phyloP scores from a whole-genome alignment of 495 filamentous ascomycete genomes.

The Rostrohypoxylon terebratum region DNA sequence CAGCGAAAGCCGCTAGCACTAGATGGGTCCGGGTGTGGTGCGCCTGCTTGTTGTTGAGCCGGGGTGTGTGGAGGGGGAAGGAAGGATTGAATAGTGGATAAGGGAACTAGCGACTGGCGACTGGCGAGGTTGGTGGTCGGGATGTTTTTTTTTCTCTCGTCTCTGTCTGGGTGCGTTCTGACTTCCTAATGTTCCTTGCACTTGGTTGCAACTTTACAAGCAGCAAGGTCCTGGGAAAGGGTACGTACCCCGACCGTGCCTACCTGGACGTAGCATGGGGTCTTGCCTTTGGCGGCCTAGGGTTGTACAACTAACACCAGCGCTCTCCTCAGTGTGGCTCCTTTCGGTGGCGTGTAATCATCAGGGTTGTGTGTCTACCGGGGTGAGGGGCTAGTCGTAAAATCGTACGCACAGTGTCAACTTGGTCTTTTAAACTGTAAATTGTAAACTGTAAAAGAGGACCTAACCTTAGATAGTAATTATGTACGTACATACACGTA shows the following conservation, averaged over 20 bases:
- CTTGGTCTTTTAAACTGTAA: conserved; percentile 12
- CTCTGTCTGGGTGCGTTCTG: neutral
- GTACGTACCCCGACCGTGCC: conserved; percentile 27
- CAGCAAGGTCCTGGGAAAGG: neutral
- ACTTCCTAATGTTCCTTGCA: conserved; percentile 13
- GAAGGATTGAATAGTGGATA: conserved; percentile 46
- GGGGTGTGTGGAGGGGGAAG: conserved; percentile 38
- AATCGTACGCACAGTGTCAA: conserved; percentile 32
- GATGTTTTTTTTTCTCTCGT: conserved; percentile 6
- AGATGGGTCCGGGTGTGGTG: conserved; percentile 46
- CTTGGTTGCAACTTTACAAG: conserved; percentile 17
- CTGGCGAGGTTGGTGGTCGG: conserved; percentile 43
- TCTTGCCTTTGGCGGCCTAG: conserved; percentile 42
- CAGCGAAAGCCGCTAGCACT: conserved; percentile 46
- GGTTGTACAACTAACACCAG: conserved; percentile 49
- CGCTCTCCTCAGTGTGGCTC: conserved; percentile 48
- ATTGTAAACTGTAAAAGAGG: conserved; percentile 15
- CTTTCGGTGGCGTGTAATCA: conserved; percentile 50
- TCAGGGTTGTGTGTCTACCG: conserved; percentile 42
- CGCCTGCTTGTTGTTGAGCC: conserved; percentile 47
- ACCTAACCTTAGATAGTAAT: conserved; percentile 2
- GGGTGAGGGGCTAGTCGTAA: conserved; percentile 40
- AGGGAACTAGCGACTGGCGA: conserved; percentile 8
- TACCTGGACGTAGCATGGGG: conserved; percentile 35
- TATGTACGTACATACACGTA: conserved; percentile 1